Base-by-base conservation (phyloP, 2,329 filamentous ascomycete species). In the Chalaropsis ovoidea region DNA sequence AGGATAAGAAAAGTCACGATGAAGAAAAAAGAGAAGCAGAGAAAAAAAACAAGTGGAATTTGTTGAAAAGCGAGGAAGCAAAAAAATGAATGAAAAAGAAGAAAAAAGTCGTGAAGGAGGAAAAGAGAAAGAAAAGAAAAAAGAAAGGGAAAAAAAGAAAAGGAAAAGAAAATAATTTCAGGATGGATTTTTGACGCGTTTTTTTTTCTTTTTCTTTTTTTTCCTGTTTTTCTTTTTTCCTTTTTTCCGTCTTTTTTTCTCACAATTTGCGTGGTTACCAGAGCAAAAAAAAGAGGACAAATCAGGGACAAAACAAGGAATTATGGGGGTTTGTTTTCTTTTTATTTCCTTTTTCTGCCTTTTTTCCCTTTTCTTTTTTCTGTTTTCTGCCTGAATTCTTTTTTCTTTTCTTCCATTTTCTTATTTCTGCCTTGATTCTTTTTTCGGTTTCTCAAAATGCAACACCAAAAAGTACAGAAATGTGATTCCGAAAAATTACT, bases 21-120 rank as follows among this genome's bases (percentile, higher is more conserved):
- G 22, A 19, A 11, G n/a, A 65, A 52, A 49, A 69, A 62, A 68
- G 8, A 54, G n/a, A 47, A 27, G 31, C 22, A 43, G 19, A 39
- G 64, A 58, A 52, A 58, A 47, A 27, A 56, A 54, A 60, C 8
- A 49, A 47, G 43, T 5, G 19, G 45, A 35, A 17, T 45, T 42
- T 24, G 62, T 56, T 42, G 15, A 15, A 35, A 43, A 61, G 17
- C 43, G 19, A 54, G n/a, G 8, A 63, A 63, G 56, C 19, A 47
- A 63, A 63, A 47, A 49, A 45, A 63, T 39, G 22, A 45, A 11
- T 45, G 24, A 47, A 22, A 41, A 62, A n/a, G 8, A 45, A 61
- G 24, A 15, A 49, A 60, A 31, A 58, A 47, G 1, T 58, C 39
- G n/a, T 61, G 54, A 24, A 19, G n/a, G 19, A 39, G 22, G 35